Conservation (phyloP, 208 protist species). For the Leishmania mexicana region DNA sequence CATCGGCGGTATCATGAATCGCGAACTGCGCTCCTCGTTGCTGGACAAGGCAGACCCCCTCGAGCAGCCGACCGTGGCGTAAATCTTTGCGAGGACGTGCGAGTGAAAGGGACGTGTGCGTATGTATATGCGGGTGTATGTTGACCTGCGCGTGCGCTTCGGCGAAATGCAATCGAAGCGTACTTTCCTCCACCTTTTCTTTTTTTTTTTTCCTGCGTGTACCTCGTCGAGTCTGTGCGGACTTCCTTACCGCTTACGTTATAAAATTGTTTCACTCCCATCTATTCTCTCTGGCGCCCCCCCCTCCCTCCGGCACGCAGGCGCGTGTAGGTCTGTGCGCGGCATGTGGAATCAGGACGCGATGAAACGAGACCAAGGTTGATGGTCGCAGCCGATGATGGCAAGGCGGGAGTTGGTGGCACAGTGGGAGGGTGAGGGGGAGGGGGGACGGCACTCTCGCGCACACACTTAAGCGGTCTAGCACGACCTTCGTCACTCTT, state of each 20-base stretch:
- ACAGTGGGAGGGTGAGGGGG: not conserved
- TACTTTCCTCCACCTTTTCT: no score
- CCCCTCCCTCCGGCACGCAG: not conserved
- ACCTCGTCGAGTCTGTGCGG: not conserved
- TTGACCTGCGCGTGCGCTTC: not conserved
- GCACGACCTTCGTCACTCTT: no score
- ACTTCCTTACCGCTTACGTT: not conserved
- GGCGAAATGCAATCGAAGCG: not conserved
- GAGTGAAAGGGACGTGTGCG: not conserved
- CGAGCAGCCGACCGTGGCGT: constrained; percentile 9
- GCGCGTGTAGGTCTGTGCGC: not conserved
- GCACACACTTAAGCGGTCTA: not conserved
- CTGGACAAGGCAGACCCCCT: constrained; percentile 68
- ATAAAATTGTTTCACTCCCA: no score
- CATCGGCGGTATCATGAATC: constrained; percentile 86
- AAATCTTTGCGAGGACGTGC: not conserved
- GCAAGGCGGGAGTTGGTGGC: not conserved
- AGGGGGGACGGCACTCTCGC: not conserved
- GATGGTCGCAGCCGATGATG: not conserved
- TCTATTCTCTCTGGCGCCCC: not conserved
- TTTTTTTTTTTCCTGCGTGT: not conserved
- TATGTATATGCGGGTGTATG: not conserved
- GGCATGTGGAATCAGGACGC: not conserved
- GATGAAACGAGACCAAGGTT: not conserved
- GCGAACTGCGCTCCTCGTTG: constrained; percentile 65